Evolutionary conservation across 192 early-diverging fungal species (phyloP).

Genomic region (Rhizophagus prolifer): DNA sequence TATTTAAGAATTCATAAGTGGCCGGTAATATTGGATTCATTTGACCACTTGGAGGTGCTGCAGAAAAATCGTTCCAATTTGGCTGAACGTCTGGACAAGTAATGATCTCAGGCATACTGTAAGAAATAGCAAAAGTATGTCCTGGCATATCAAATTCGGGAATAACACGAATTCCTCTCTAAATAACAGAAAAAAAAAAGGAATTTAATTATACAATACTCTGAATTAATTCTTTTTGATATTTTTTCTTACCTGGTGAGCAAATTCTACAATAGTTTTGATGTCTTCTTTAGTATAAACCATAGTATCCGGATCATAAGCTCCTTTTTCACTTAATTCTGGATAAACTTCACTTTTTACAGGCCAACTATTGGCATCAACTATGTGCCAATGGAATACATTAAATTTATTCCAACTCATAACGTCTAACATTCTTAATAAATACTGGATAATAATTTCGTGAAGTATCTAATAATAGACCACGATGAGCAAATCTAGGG

Average conservation of each 20-base stretch:
- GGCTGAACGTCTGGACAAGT: constrained; percentile 60
- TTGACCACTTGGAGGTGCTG: constrained; percentile 82
- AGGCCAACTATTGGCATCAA: constrained; percentile 73
- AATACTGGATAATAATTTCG: constrained; percentile 70
- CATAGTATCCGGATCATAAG: constrained; percentile 61
- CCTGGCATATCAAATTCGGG: constrained; percentile 94
- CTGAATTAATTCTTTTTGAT: too few species aligned
- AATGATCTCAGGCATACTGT: constrained; percentile 37
- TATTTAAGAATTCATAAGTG: constrained; percentile 61
- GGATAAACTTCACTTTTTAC: constrained; percentile 59
- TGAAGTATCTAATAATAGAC: constrained; percentile 70
- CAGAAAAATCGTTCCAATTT: constrained; percentile 48
- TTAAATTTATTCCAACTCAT: constrained; percentile 85
- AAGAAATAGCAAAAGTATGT: constrained; percentile 56
- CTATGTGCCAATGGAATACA: constrained; percentile 80
- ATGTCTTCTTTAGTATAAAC: constrained; percentile 78
- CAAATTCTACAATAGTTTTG: constrained; percentile 69
- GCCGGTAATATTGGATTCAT: constrained; percentile 67
- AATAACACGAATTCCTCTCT: constrained; percentile 82
- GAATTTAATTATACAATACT: not conserved
- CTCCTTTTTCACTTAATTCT: constrained; percentile 61
- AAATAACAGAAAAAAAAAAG: not conserved
- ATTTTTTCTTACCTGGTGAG: constrained; percentile 18
- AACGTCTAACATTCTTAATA: constrained; percentile 71
- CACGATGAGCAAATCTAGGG: constrained; percentile 66